Evolutionary conservation across 164 flowering plant genomes (phyloP).

Genomic region (Aristolochia contorta): DNA sequence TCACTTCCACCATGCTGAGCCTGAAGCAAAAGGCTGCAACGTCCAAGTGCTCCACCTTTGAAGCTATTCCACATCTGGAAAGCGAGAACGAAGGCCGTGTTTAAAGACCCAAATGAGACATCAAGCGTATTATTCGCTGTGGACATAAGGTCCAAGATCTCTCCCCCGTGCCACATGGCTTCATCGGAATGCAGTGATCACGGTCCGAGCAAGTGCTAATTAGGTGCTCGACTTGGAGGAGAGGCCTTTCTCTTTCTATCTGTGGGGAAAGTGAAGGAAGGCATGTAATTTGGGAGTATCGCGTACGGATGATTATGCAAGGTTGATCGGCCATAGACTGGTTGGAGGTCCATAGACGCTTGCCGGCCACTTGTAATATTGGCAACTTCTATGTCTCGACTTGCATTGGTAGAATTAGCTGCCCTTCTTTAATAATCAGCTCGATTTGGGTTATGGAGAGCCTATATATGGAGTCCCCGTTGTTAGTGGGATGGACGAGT

Average conservation of each 20-base stretch:
- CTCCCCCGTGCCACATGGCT: conserved; percentile 29
- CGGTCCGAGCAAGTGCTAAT: conserved; percentile 36
- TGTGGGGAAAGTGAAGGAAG: conserved; percentile 25
- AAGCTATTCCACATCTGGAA: conserved; percentile 32
- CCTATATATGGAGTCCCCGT: conserved; percentile 33
- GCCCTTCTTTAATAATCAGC: conserved; percentile 24
- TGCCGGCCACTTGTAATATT: conserved; percentile 24
- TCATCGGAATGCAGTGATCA: conserved; percentile 35
- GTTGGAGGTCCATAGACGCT: conserved; percentile 37
- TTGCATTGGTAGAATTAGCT: conserved; percentile 43
- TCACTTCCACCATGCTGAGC: conserved; percentile 20
- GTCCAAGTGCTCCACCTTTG: conserved; percentile 34
- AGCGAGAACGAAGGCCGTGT: conserved; percentile 28
- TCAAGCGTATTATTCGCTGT: conserved; percentile 33
- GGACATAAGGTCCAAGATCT: conserved; percentile 26
- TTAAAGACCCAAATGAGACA: conserved; percentile 14
- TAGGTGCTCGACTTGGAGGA: conserved; percentile 22
- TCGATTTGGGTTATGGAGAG: conserved; percentile 40
- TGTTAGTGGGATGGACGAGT: conserved; percentile 32
- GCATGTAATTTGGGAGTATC: conserved; percentile 27
- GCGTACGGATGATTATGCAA: conserved; percentile 31
- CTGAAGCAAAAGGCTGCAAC: conserved; percentile 23
- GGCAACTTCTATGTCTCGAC: conserved; percentile 38
- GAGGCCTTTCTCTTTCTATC: conserved; percentile 24
- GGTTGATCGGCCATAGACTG: conserved; percentile 41